These are phyloP conservation scores for Penicillium riverlandense DNA, from an alignment of 495 filamentous ascomycete genomes.

Conservation along the genomic window DNA sequence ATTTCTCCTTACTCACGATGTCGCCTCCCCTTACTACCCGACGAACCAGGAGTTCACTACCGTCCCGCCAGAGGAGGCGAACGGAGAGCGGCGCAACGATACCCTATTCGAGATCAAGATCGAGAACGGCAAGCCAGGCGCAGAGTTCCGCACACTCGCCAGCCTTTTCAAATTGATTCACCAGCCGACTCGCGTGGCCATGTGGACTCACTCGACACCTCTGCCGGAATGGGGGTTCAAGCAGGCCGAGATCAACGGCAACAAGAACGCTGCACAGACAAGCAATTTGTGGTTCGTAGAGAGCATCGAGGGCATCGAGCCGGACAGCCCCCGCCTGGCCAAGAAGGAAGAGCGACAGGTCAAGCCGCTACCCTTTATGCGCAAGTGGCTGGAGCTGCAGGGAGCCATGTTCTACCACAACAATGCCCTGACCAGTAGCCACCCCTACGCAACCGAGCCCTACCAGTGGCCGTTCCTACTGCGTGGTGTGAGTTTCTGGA, in stretches of 20 bases:
- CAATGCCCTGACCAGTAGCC: slow-evolving; percentile 91
- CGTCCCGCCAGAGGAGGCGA: slow-evolving; percentile 61
- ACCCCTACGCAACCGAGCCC: slow-evolving; percentile 92
- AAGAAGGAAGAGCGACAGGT: slow-evolving; percentile 62
- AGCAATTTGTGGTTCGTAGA: slow-evolving; percentile 95
- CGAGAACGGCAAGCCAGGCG: slow-evolving; percentile 73
- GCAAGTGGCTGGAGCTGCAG: slow-evolving; percentile 94
- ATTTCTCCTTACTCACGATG: slow-evolving; percentile 90
- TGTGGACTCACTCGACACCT: slow-evolving; percentile 95
- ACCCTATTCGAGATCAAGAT: slow-evolving; percentile 90
- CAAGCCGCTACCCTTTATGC: slow-evolving; percentile 79
- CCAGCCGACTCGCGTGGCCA: slow-evolving; percentile 85
- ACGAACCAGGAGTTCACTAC: slow-evolving; percentile 99
- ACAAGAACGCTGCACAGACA: slow-evolving; percentile 86
- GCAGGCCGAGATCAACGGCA: slow-evolving; percentile 98
- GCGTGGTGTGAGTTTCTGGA: slow-evolving; percentile 98
- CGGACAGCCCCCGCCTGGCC: slow-evolving; percentile 58
- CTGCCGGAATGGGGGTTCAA: slow-evolving; percentile 95
- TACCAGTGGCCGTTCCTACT: slow-evolving; percentile 97
- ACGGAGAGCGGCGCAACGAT: slow-evolving; percentile 76
- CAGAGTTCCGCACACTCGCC: slow-evolving; percentile 82
- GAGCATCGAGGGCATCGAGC: slow-evolving; percentile 72
- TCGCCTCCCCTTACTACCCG: slow-evolving; percentile 93
- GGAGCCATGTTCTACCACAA: slow-evolving; percentile 99
- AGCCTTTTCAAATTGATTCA: slow-evolving; percentile 94